Base-by-base conservation (phyloP, 345 rosid species). In the Hibiscus tridactylites region DNA sequence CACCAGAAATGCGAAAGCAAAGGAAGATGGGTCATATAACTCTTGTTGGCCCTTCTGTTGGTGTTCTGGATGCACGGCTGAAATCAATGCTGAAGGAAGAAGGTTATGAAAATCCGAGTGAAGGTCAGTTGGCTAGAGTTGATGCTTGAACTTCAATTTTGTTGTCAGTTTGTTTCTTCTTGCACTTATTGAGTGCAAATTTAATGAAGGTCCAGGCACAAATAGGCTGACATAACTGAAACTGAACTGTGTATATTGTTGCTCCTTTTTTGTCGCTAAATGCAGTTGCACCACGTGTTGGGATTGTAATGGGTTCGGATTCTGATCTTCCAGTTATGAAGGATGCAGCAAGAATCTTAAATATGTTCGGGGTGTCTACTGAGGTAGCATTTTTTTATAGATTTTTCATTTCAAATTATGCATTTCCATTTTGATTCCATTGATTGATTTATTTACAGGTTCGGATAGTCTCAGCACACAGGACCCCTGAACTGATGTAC, bases 271-370 rank as follows among this genome's bases (percentile, higher is more conserved):
- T 81, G 61, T 21, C 61, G 29, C 73, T 68, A 68, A 80, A 31
- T 82, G 86, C 85, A 90, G 97, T 65, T 60, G 54, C 79, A 21
- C 91, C 86, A 12, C 88, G 88, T 73, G 94, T 95, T 69, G 93
- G 96, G 78, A 92, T 95, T 75, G 86, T 95, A 33, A 92, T 90
- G 98, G 98, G 98, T 73, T 95, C 97, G 21, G 98, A 95, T 80
- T 88, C 98, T 39, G 97, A 92, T 82, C 98, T 95, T 84, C 92
- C 97, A 61, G 88, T 90, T 13, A 92, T 95, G 97, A 95, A 95
- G 79, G 98, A 95, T 72, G 98, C 97, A 61, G 92, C 92, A 15
- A 84, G 70, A 76, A 78, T 90, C 79, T 76, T 95, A 44, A 79
- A 78, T 62, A 79, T 78, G 88, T 92, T 91, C 74, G 82, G 81